These are phyloP conservation scores for Nitzschia sp. DNA, from an alignment of 108 stramenopile species.

Conservation along the genomic window DNA sequence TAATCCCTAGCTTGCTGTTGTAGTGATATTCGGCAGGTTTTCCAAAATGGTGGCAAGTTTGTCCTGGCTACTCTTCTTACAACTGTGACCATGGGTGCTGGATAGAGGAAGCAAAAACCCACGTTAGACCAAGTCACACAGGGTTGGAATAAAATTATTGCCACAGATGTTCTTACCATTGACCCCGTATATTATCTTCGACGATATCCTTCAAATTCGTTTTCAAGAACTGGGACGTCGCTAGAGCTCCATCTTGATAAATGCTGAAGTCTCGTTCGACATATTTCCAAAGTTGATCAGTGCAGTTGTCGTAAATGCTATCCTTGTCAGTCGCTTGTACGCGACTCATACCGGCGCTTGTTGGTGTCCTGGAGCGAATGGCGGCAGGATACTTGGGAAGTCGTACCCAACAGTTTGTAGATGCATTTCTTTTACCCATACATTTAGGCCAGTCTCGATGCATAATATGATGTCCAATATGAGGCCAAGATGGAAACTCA, in stretches of 20 bases:
- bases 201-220: conserved; percentile 57
- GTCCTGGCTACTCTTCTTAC: conserved; percentile 47
- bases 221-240: conserved; percentile 47
- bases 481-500: conserved; percentile 36
- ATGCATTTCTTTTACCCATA: conserved; percentile 15
- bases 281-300: conserved; percentile 44
- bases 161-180: conserved; percentile 41
- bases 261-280: conserved; percentile 53
- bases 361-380: conserved; percentile 72
- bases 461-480: conserved; percentile 31
- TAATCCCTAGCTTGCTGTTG: background rate
- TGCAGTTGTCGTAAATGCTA: conserved; percentile 32
- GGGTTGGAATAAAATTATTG: no score
- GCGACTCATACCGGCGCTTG: conserved; percentile 80
- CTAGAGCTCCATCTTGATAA: conserved; percentile 23
- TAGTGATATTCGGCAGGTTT: background rate
- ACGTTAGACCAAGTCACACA: no score
- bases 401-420: conserved; percentile 31
- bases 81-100: conserved; percentile 51
- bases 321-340: conserved; percentile 29
- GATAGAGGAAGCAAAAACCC: background rate
- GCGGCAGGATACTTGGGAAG: conserved; percentile 44
- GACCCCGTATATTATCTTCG: conserved; percentile 64
- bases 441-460: conserved; percentile 34
- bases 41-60: conserved; percentile 15